Evolutionary conservation across 164 flowering plant genomes (phyloP), one percentile per base, ranked within the genome.

Genomic region (Vitis riparia): DNA sequence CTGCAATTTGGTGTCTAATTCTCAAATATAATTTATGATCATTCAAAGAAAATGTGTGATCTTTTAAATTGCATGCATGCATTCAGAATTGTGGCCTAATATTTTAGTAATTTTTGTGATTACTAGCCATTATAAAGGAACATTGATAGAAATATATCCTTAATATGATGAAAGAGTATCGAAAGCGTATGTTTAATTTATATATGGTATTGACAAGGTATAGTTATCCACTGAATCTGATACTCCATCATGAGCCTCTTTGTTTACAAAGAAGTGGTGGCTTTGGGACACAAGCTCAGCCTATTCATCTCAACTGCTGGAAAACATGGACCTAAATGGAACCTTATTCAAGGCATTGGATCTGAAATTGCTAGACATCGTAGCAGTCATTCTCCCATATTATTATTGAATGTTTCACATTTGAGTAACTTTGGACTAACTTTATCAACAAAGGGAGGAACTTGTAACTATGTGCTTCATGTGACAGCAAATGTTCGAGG

Each of bases 401-500:
- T 59, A 17, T 19, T 65, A 11, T 50, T 17, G 44, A n/a, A 52
- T 66, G 10, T 50, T 53, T 59, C 51, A 55, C 51, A 49, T 67
- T 66, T 71, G 14, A 37, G n/a, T 58, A 52, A 61, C 67, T 71
- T 37, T 59, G 32, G 59, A 0, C 11, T 27, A 14, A 16, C 7
- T 37, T 37, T 37, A 37, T 37, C 44, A 37, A 37, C 44, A 0
- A 37, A 23, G 27, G 44, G 7, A 37, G 7, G 44, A 32, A 44
- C 15, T 72, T 9, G 29, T 61, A 13, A 17, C 29, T 49, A 19
- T 51, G 10, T 53, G 19, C 66, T 27, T 50, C 51, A 29, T 77
- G n/a, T 77, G 55, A 57, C 86, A 93, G 99, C 79, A 73, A 95
- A 95, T 84, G 74, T 95, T 51, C 81, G 74, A 69, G 80, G 93